These are phyloP conservation scores for Kwoniella heveanensis DNA, from an alignment of 768 basidiomycete genomes.

Conservation along the genomic window DNA sequence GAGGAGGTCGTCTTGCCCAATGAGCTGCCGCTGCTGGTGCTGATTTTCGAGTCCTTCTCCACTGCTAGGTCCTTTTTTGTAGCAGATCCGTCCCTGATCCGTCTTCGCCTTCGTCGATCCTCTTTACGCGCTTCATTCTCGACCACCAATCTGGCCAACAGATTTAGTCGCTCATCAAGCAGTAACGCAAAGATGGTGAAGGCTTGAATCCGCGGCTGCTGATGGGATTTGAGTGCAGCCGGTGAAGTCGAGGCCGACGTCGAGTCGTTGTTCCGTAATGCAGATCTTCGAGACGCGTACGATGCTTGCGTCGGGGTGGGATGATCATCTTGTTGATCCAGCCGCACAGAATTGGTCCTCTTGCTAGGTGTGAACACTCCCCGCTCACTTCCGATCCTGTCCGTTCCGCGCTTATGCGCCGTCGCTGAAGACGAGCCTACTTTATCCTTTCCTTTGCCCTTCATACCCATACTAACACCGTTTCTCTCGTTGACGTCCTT, in stretches of 20 bases:
- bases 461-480: neutral
- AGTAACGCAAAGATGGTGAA: constrained; percentile 34
- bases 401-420: too few relatives aligned
- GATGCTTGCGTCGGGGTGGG: constrained; percentile 9
- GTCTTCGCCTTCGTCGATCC: constrained; percentile 32
- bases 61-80: constrained; percentile 28
- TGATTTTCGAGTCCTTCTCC: constrained; percentile 13
- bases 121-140: constrained; percentile 30
- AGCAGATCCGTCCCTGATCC: constrained; percentile 35
- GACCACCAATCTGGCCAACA: constrained; percentile 37
- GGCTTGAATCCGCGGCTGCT: neutral
- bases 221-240: neutral
- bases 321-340: neutral
- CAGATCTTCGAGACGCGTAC: neutral
- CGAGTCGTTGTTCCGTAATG: neutral
- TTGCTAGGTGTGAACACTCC: constrained; percentile 9
- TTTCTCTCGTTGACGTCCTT: neutral
- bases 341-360: neutral
- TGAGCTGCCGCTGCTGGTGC: too few relatives aligned
- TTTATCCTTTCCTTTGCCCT: neutral
- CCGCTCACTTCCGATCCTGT: neutral
- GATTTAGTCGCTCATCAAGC: constrained; percentile 24
- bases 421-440: too few relatives aligned
- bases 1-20: too few relatives aligned
- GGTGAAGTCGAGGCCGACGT: neutral